Conservation (phyloP, 2,329 filamentous ascomycete species). For the Penicillium hordei region DNA sequence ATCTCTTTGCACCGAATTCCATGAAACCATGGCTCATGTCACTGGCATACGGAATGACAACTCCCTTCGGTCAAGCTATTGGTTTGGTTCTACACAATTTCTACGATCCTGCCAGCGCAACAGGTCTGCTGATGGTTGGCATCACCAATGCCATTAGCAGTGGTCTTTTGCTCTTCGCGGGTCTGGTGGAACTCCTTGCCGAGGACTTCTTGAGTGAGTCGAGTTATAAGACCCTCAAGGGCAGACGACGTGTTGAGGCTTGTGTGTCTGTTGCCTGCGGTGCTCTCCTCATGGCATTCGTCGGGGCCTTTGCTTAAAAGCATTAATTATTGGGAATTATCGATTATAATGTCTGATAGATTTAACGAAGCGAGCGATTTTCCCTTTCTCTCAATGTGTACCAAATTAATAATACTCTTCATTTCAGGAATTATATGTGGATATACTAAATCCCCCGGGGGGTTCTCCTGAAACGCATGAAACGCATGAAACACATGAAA, state of each 20-base stretch:
- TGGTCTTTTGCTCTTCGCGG: slow-evolving; percentile 77
- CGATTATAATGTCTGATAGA: background rate
- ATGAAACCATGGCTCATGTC: slow-evolving; percentile 72
- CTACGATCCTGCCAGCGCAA: slow-evolving; percentile 75
- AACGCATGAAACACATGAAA: background rate
- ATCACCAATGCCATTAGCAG: slow-evolving; percentile 85
- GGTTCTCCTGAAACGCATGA: background rate
- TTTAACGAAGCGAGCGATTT: background rate
- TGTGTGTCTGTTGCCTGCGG: slow-evolving; percentile 62
- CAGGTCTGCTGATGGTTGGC: slow-evolving; percentile 76
- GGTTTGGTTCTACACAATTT: slow-evolving; percentile 74
- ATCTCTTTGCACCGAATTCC: slow-evolving; percentile 66
- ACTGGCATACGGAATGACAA: slow-evolving; percentile 66
- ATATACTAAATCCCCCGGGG: background rate
- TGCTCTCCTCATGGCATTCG: slow-evolving; percentile 63
- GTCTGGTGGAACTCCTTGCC: slow-evolving; percentile 77
- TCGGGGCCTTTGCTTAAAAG: slow-evolving; percentile 62
- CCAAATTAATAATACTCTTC: background rate
- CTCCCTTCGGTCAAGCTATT: slow-evolving; percentile 79
- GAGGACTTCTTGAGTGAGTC: slow-evolving; percentile 75
- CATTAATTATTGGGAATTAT: background rate
- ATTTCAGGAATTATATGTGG: background rate
- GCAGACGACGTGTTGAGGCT: slow-evolving; percentile 60
- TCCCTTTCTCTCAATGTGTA: background rate
- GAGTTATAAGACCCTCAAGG: slow-evolving; percentile 61